A percentile compares a stretch with the other conserved stretches of the same genome.
Conservation (phyloP, 257 asterid genomes). For the Ballota nigra region DNA sequence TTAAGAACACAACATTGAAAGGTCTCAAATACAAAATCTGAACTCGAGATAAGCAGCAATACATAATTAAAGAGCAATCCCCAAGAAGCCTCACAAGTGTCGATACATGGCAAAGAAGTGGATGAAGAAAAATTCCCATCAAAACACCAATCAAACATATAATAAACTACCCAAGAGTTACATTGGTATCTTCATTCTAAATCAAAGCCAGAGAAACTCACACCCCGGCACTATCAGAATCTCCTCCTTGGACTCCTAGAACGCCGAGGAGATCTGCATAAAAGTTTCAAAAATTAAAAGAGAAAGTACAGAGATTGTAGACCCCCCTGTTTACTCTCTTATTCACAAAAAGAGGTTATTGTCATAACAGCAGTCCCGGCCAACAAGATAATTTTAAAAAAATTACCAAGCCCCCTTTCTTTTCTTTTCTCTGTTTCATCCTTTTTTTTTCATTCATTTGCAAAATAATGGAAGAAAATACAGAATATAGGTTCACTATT, state of each 20-base stretch:
- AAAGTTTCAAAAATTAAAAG: neutral
- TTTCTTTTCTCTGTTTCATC: no score
- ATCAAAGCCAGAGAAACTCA: slow-evolving; percentile 17
- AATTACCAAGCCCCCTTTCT: no score
- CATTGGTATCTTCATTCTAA: slow-evolving; percentile 32
- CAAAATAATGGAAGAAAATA: neutral
- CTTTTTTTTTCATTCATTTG: neutral
- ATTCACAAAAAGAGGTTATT: neutral
- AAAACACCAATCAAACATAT: slow-evolving; percentile 21
- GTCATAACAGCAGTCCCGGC: neutral
- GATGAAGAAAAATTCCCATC: slow-evolving; percentile 9
- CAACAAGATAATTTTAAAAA: neutral
- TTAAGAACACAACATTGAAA: neutral
- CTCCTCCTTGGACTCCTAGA: slow-evolving; percentile 95
- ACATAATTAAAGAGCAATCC: slow-evolving; percentile 10
- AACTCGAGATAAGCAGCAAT: slow-evolving; percentile 8
- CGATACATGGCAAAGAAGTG: neutral
- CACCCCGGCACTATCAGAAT: slow-evolving; percentile 34
- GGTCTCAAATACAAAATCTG: slow-evolving; percentile 14
- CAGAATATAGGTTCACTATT: neutral
- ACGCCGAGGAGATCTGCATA: slow-evolving; percentile 82
- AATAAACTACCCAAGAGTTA: slow-evolving; percentile 21
- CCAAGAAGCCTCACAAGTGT: slow-evolving; percentile 20
- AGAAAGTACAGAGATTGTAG: neutral
- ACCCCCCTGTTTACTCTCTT: neutral